Percentiles rank a stretch among this genome's conserved stretches.
phyloP scores from a whole-genome alignment of 2,329 filamentous ascomycete species.

The Fusarium vanettenii region DNA sequence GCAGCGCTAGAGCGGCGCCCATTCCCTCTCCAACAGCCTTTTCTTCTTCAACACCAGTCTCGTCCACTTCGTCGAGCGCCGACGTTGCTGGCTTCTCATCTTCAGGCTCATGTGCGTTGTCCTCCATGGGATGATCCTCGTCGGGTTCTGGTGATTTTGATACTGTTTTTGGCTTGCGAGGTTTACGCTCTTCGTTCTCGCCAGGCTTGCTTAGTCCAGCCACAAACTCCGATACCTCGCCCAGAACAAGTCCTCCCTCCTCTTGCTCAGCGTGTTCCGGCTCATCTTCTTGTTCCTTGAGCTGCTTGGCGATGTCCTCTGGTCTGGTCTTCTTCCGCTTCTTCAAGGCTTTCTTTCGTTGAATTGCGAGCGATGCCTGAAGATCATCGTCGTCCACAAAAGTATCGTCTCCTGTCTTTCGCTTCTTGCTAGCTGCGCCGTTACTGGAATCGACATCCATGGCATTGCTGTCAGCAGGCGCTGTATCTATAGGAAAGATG shows the following conservation, averaged over 20 bases:
- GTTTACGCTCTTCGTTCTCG: conserved; percentile 66
- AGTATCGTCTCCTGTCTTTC: conserved; percentile 71
- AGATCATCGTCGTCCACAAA: conserved; percentile 94
- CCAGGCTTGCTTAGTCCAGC: conserved; percentile 81
- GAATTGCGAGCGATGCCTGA: conserved; percentile 85
- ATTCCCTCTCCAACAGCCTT: conserved; percentile 82
- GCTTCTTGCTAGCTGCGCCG: conserved; percentile 65
- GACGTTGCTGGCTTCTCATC: conserved; percentile 46
- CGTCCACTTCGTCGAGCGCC: conserved; percentile 53
- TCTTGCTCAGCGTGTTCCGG: conserved; percentile 54
- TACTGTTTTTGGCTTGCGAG: conserved; percentile 52
- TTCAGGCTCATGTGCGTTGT: conserved; percentile 49
- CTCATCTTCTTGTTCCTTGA: conserved; percentile 73
- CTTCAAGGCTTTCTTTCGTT: conserved; percentile 85
- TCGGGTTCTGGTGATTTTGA: conserved; percentile 51
- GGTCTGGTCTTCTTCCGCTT: conserved; percentile 89
- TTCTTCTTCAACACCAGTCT: conserved; percentile 86
- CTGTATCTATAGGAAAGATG: conserved; percentile 59
- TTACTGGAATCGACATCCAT: conserved; percentile 84
- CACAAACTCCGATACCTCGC: conserved; percentile 95
- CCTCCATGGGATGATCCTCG: conserved; percentile 61
- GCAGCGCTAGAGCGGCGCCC: conserved; percentile 82
- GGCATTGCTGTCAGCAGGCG: conserved; percentile 54
- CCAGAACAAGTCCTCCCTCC: conserved; percentile 81
- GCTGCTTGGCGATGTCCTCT: conserved; percentile 85